Base-by-base conservation (phyloP, 495 filamentous ascomycete species). In the Xylaria intraflava region DNA sequence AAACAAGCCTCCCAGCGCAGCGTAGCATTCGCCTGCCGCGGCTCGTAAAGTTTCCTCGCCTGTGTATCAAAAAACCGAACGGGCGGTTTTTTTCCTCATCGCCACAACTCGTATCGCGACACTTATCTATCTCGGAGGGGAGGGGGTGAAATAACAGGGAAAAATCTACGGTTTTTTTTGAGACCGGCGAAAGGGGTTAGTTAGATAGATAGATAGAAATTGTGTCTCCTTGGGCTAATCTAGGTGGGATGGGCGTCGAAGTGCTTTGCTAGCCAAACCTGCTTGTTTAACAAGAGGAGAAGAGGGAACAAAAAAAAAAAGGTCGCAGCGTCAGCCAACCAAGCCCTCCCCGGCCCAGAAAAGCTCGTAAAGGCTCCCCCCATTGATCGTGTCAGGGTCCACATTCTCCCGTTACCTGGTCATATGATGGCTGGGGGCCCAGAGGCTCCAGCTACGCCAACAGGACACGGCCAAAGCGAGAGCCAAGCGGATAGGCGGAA, bases 21-120 rank as follows among this genome's bases (percentile, higher is more conserved):
- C 52, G 52, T 55, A 55, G 45, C 45, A 55, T 55, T 29, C 52
- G 52, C 52, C 43, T 55, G 27, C 31, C 45, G 44, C 46, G 52
- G 52, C 52, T 49, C 19, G 39, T 55, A 27, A 14, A 16, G 19
- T 4, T 44, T 11, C 20, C 12, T 26, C 31, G 35, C 40, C 49
- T 43, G 33, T 40, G 26, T 48, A 27, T 24, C 19, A 20, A n/a
- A 8, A n/a, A n/a, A n/a, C n/a, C n/a, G n/a, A n/a, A n/a, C n/a
- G n/a, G n/a, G n/a, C n/a, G n/a, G n/a, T n/a, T n/a, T n/a, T n/a
- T n/a, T n/a, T n/a, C n/a, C n/a, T n/a, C n/a, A 44, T 53, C 46
- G 38, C 51, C 23, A 31, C 41, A 36, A 31, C 35, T 44, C 30
- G 22, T 46, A 46, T 26, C 51, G 12, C 17, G 14, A 2, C 4